Percentiles rank a stretch among this genome's conserved stretches.
Evolutionary conservation across 192 early-diverging fungal species (phyloP).

Genomic region (Linnemannia zychae): DNA sequence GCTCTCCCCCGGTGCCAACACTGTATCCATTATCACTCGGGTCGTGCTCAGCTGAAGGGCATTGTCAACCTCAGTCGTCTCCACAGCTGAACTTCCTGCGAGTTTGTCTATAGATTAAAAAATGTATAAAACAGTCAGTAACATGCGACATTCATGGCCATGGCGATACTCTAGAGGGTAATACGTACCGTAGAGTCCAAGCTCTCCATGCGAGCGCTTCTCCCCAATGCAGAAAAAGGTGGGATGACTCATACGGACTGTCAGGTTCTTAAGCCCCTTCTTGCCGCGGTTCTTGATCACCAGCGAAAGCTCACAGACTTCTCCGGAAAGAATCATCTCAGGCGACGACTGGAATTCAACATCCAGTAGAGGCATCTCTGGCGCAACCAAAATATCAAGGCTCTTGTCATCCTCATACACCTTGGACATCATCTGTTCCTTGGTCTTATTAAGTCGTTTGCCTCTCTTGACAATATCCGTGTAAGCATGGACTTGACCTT

Average conservation of each 20-base stretch:
- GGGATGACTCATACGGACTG: constrained; percentile 87
- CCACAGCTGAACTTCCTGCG: constrained; percentile 24
- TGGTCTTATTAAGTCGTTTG: constrained; percentile 81
- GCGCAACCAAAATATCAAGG: constrained; percentile 80
- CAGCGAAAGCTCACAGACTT: constrained; percentile 79
- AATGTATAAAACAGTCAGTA: not conserved
- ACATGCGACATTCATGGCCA: no score
- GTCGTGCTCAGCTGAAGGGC: constrained; percentile 52
- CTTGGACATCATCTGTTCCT: constrained; percentile 69
- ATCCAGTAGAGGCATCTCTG: constrained; percentile 88
- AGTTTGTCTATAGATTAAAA: constrained; percentile 22
- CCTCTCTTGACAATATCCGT: constrained; percentile 77
- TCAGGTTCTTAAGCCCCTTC: constrained; percentile 76
- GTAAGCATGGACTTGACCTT: constrained; percentile 81
- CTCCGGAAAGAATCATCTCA: constrained; percentile 83
- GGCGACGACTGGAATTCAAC: constrained; percentile 84
- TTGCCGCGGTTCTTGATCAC: constrained; percentile 90
- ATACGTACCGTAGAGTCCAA: constrained; percentile 56
- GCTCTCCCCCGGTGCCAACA: constrained; percentile 77
- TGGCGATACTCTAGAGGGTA: not conserved
- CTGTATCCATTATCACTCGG: constrained; percentile 32
- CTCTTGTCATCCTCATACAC: constrained; percentile 80
- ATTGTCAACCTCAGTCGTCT: constrained; percentile 61
- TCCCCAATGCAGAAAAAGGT: constrained; percentile 85
- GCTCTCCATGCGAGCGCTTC: constrained; percentile 57